Evolutionary conservation across 805 yeast species (phyloP).

Genomic region (Blastobotrys attinorum): DNA sequence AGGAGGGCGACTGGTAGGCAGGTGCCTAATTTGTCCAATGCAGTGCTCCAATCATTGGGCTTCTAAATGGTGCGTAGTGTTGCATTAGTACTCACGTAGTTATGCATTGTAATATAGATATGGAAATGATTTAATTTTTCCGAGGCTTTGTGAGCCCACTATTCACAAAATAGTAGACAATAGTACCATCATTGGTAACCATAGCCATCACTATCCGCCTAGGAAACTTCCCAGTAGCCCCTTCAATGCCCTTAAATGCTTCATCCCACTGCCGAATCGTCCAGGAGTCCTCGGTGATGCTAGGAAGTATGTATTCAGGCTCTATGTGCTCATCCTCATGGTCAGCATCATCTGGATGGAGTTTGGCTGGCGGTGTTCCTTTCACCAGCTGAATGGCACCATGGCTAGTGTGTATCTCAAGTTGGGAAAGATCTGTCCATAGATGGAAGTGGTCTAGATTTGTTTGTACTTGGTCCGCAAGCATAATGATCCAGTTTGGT

Average conservation of each 20-base stretch:
- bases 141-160: constrained; percentile 33
- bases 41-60: neutral
- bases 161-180: constrained; percentile 36
- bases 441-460: constrained; percentile 32
- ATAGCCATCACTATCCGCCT: constrained; percentile 33
- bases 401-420: constrained; percentile 11
- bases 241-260: constrained; percentile 24
- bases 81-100: too few relatives aligned
- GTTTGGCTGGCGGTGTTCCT: constrained; percentile 30
- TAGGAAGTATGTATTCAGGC: constrained; percentile 23
- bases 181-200: constrained; percentile 35
- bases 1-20: neutral
- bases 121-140: constrained; percentile 20
- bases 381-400: constrained; percentile 11
- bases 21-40: constrained; percentile 9
- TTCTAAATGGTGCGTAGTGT: too few relatives aligned
- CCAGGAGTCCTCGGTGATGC: constrained; percentile 25
- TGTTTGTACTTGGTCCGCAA: constrained; percentile 2
- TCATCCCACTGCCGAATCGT: constrained; percentile 27
- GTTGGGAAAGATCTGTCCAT: constrained; percentile 25
- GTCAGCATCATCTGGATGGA: constrained; percentile 30
- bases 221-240: constrained; percentile 10
- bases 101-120: too few relatives aligned
- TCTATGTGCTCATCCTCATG: too few relatives aligned
- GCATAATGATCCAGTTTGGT: neutral